Evolutionary conservation across 2,329 filamentous ascomycete genomes (phyloP).

Genomic region (Trichoderma asperellum): DNA sequence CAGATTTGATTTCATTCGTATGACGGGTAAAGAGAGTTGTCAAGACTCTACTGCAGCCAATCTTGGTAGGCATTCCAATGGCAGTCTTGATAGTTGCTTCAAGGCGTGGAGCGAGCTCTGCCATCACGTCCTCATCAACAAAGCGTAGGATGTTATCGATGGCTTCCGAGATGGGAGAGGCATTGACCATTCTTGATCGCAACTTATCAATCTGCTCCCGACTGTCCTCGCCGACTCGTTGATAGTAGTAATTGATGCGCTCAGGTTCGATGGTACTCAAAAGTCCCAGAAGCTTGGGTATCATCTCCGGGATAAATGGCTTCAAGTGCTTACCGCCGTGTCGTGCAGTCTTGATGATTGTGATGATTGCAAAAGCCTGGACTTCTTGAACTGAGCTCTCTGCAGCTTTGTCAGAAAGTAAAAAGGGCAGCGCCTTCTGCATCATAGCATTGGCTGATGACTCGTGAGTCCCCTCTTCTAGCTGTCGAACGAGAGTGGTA

Average conservation of each 20-base stretch:
- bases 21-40: slow-evolving; percentile 84
- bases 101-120: slow-evolving; percentile 69
- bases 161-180: slow-evolving; percentile 88
- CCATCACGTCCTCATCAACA: slow-evolving; percentile 78
- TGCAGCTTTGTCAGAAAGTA: slow-evolving; percentile 85
- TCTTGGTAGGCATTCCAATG: slow-evolving; percentile 90
- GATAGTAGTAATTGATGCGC: slow-evolving; percentile 87
- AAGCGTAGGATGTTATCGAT: slow-evolving; percentile 87
- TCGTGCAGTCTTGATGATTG: slow-evolving; percentile 87
- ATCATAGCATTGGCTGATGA: slow-evolving; percentile 79
- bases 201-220: slow-evolving; percentile 89
- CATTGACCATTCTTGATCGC: slow-evolving; percentile 77
- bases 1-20: slow-evolving; percentile 71
- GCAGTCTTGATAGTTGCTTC: slow-evolving; percentile 81
- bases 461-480: slow-evolving; percentile 75
- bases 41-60: slow-evolving; percentile 84
- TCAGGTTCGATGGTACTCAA: slow-evolving; percentile 89
- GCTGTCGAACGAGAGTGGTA: slow-evolving; percentile 79
- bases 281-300: slow-evolving; percentile 78
- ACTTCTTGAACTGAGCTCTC: slow-evolving; percentile 90
- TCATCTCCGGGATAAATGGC: slow-evolving; percentile 78
- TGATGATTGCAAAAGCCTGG: slow-evolving; percentile 78
- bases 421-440: slow-evolving; percentile 83
- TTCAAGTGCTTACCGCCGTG: slow-evolving; percentile 79
- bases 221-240: slow-evolving; percentile 84